phyloP scores from a whole-genome alignment of 352 stramenopile species.

The Phytophthora aleatoria region DNA sequence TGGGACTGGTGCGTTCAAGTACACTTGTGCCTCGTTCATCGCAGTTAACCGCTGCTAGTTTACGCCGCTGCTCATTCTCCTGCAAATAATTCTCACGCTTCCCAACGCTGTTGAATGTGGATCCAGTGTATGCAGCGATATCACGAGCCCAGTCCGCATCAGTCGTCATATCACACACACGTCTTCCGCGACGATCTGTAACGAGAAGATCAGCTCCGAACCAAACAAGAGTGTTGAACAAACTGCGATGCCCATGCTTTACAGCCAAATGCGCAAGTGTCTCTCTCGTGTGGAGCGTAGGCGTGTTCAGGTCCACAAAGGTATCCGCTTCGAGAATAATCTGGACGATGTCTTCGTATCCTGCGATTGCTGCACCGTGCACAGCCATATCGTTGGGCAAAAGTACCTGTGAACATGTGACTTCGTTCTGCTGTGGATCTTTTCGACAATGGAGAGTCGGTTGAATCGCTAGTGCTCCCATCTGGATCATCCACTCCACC shows the following conservation, averaged over 20 bases:
- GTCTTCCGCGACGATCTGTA: conserved; percentile 10
- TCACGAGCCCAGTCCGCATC: conserved; percentile 11
- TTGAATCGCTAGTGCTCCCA: conserved; percentile 24
- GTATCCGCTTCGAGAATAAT: conserved; percentile 38
- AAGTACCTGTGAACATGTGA: not conserved
- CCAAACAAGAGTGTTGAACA: conserved; percentile 17
- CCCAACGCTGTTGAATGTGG: not conserved
- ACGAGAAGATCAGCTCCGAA: conserved; percentile 23
- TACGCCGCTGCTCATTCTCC: not conserved
- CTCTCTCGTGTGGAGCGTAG: conserved; percentile 32
- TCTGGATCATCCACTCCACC: conserved; percentile 48
- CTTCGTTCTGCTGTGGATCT: not conserved
- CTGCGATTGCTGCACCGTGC: conserved; percentile 28
- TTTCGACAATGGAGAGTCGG: conserved; percentile 18
- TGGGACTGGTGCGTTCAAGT: not conserved
- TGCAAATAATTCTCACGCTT: not conserved
- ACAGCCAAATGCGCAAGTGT: conserved; percentile 35
- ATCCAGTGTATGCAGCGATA: conserved; percentile 13
- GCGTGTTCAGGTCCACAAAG: conserved; percentile 32
- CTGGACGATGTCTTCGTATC: conserved; percentile 29
- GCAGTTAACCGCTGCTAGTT: not conserved
- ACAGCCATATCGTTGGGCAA: conserved; percentile 26
- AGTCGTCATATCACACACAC: conserved; percentile 18
- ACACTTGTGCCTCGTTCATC: not conserved
- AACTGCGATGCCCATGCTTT: conserved; percentile 21